Evolutionary conservation across 2,329 filamentous ascomycete species (phyloP).

Genomic region (Fusarium staphyleae): DNA sequence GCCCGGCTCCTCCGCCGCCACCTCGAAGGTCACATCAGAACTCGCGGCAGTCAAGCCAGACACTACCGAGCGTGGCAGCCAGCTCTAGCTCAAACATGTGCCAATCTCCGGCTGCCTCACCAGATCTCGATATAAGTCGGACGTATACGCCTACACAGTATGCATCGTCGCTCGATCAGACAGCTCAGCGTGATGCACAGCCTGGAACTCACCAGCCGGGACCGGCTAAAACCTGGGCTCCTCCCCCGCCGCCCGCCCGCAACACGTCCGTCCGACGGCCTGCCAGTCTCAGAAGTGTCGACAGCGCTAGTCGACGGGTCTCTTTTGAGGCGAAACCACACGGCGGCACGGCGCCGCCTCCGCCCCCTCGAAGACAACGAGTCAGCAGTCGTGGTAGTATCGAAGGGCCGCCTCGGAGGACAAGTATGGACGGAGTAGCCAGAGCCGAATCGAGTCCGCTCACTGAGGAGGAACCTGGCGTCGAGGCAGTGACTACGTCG

Average conservation of each 20-base stretch:
- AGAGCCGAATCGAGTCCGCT: constrained; percentile 25
- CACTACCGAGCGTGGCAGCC: constrained; percentile 36
- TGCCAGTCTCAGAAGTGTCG: constrained; percentile 52
- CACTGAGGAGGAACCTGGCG: constrained; percentile 25
- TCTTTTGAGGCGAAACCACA: constrained; percentile 42
- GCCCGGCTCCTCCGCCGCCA: constrained; percentile 63
- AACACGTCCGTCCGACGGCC: constrained; percentile 55
- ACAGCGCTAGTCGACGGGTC: constrained; percentile 45
- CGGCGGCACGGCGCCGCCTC: constrained; percentile 47
- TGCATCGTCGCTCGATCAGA: constrained; percentile 18
- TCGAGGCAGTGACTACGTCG: constrained; percentile 7
- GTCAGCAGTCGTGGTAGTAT: constrained; percentile 56
- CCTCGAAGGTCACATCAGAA: constrained; percentile 57
- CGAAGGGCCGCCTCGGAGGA: constrained; percentile 46
- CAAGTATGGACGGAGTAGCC: constrained; percentile 45
- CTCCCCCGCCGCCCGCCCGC: constrained; percentile 56
- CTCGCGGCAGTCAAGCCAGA: constrained; percentile 42
- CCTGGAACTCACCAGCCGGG: constrained; percentile 18
- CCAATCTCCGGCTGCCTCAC: constrained; percentile 31
- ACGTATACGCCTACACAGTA: constrained; percentile 15
- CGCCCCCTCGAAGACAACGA: constrained; percentile 59
- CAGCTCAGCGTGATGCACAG: constrained; percentile 20
- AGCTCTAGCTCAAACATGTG: constrained; percentile 46
- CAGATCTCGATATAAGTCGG: constrained; percentile 25
- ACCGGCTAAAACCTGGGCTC: constrained; percentile 36